Conservation (phyloP, 2,329 filamentous ascomycete genomes). For the Sarocladium strictum region DNA sequence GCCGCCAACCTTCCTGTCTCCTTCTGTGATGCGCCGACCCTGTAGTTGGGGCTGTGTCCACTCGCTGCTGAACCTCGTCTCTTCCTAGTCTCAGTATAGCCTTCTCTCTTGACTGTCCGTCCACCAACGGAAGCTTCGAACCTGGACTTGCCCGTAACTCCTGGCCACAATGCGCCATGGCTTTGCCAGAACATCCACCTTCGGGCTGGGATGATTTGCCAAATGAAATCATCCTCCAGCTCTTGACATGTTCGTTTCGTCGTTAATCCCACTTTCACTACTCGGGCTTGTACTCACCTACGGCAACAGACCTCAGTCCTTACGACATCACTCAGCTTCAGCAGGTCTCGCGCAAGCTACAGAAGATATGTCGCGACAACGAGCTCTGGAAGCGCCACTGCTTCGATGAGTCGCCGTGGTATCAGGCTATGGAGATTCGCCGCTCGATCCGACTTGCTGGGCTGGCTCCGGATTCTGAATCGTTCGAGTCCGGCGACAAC, state of each 20-base stretch:
- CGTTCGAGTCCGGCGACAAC: conserved; percentile 11
- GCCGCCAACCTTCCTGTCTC: no score
- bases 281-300: conserved; percentile 11
- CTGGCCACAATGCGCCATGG: conserved; percentile 11
- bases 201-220: conserved; percentile 46
- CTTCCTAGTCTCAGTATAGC: no score
- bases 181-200: conserved; percentile 2
- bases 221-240: conserved; percentile 57
- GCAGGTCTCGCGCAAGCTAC: conserved; percentile 60
- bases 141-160: background rate
- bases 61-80: no score
- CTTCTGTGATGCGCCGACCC: no score
- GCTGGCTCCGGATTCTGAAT: conserved; percentile 22
- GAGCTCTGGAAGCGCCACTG: conserved; percentile 71
- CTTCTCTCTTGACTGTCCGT: no score
- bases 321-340: conserved; percentile 56
- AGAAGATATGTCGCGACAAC: conserved; percentile 65
- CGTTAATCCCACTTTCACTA: conserved; percentile 15
- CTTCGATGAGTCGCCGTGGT: conserved; percentile 63
- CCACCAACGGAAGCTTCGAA: no score
- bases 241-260: conserved; percentile 50
- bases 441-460: conserved; percentile 13
- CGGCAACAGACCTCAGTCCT: conserved; percentile 28
- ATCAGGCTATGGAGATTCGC: conserved; percentile 49
- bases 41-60: no score